A percentile compares a stretch with the other conserved stretches of the same genome.
phyloP scores from a whole-genome alignment of 2,329 filamentous ascomycete genomes.

The Magnaporthiopsis rhizophila region DNA sequence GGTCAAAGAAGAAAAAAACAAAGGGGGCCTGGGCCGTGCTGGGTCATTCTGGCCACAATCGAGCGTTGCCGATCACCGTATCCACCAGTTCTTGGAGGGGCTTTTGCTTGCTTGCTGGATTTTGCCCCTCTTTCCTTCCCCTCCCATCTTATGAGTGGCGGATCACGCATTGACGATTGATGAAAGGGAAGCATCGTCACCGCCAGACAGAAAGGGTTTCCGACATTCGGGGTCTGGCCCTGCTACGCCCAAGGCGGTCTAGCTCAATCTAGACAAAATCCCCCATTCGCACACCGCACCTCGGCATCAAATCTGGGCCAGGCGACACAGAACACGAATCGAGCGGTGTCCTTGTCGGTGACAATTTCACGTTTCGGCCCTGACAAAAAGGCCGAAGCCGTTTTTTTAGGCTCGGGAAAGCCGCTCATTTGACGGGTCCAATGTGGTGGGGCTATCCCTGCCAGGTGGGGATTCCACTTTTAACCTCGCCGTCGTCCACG shows the following conservation, averaged over 20 bases:
- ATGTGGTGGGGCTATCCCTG: neutral
- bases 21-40: neutral
- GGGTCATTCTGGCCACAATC: neutral
- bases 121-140: neutral
- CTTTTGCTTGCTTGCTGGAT: neutral
- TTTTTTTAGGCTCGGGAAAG: neutral
- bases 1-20: neutral
- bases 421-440: neutral
- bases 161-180: neutral
- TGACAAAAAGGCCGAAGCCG: neutral
- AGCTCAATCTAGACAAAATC: neutral
- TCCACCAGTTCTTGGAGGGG: neutral
- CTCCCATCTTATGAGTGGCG: neutral
- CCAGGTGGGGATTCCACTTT: neutral
- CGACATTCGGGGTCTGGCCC: too few species aligned
- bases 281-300: neutral
- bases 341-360: neutral
- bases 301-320: neutral
- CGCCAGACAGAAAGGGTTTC: too few species aligned
- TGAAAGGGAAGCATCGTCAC: neutral
- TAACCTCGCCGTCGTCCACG: neutral
- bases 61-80: neutral
- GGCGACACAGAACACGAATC: neutral
- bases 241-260: neutral
- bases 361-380: neutral